Evolutionary conservation across 495 filamentous ascomycete genomes (phyloP), one percentile per base, ranked within the genome.

Genomic region (Gamarada debralockiae): DNA sequence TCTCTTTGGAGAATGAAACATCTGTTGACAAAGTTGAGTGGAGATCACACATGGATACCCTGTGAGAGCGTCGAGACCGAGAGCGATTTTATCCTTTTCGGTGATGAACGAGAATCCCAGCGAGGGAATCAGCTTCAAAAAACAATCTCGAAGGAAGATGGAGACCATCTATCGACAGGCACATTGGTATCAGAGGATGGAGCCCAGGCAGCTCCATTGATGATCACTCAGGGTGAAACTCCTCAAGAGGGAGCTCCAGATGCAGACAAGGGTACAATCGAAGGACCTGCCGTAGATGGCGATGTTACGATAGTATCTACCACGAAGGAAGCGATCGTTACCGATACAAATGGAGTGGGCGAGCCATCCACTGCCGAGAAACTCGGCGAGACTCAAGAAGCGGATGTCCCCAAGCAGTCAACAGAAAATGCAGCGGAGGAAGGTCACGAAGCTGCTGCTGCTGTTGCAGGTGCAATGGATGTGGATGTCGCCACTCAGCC

Each of bases 1-100:
- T 75, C 83, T 5, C 70, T 96, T 21, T 90, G 85, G 81, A 83
- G 79, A 41, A 83, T 86, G 12, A 89, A 92, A 56, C 85, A 87
- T 52, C 65, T 97, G 7, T 78, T 90, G 54, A 86, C 84, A 23
- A 80, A 82, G 59, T 78, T 96, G 13, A 73, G 88, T 25, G 92
- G 92, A 15, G 92, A 97, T 65, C 75, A 81, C 48, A 80, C 77
- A 0, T 97, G 86, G 86, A 83, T 83, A 57, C 86, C 89, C 4
- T 86, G 83, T 63, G 88, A 79, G 34, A 63, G 72, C 42, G 73
- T 88, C 65, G 71, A 81, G 34, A 74, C 75, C 0, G 71, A 77
- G 7, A 66, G 73, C 41, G 81, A 87, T 59, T 66, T 74, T 40
- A 67, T 69, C 18, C 56, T 82, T 1, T 81, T 78, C 51, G 67